Evolutionary conservation across 192 early-diverging fungal species (phyloP), one percentile per base, ranked within the genome.

Genomic region (Coemansia sp.): DNA sequence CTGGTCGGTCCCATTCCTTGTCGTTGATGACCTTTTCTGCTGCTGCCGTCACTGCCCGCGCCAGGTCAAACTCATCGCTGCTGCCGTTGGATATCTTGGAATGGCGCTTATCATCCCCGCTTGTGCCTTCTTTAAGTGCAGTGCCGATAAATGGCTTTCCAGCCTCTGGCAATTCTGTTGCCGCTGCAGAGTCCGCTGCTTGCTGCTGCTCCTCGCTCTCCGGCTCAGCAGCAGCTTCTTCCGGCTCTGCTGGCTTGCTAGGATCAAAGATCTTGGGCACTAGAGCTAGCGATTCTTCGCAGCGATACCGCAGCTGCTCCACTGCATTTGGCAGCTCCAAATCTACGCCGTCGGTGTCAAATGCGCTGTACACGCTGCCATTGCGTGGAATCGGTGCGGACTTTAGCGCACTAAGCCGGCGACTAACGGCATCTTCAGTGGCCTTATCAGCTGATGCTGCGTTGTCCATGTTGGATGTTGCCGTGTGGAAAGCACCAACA

Each of bases 1-100:
- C 43, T 14, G 72, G 72, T 9, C 65, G 64, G 6, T 75, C 72
- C 72, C 72, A 75, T 45, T 65, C 61, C 62, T 75, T 68, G 61
- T 68, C 72, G 52, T 65, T 68, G 21, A 75, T 66, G 18, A 75
- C 72, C 35, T 64, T 63, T 18, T 75, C 65, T 10, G 72, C 72
- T 2, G 72, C 72, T 2, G 72, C 65, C 7, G 49, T 56, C 12
- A 75, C 72, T n/a, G 72, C 72, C 9, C 65, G 38, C 13, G 72
- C 72, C 15, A 75, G 50, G 33, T 68, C 72, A 40, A 49, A 60
- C 35, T 75, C 72, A 0, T 10, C 20, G 19, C 42, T 16, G 33
- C 46, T 23, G 61, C 46, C 15, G 33, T 41, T 41, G 37, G 30
- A 28, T 11, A 9, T 5, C 19, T 37, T 33, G 50, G 12, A 26